phyloP scores from a whole-genome alignment of 1,284 basidiomycete genomes.

The Boletus sp. region DNA sequence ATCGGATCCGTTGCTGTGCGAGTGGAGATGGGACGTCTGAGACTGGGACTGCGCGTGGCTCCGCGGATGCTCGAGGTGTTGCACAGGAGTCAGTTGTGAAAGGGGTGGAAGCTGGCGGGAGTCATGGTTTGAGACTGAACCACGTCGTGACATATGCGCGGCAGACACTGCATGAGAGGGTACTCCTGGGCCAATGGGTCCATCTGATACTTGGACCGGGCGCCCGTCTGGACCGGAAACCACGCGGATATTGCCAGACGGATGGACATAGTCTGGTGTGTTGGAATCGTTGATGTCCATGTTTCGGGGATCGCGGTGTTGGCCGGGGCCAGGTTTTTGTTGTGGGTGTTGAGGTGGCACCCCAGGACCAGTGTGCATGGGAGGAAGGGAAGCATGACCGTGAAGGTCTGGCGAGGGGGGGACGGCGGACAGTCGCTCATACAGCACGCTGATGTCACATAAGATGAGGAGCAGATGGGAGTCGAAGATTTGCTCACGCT shows the following conservation, averaged over 20 bases:
- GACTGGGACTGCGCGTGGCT: slow-evolving; percentile 39
- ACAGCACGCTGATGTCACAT: slow-evolving; percentile 55
- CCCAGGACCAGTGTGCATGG: slow-evolving; percentile 35
- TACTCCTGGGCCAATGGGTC: slow-evolving; percentile 38
- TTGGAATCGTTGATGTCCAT: slow-evolving; percentile 43
- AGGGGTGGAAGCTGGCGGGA: slow-evolving; percentile 48
- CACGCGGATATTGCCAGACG: slow-evolving; percentile 43
- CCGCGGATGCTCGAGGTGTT: slow-evolving; percentile 38
- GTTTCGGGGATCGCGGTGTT: slow-evolving; percentile 41
- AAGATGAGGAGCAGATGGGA: slow-evolving; percentile 21
- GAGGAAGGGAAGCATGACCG: slow-evolving; percentile 39
- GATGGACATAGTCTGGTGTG: slow-evolving; percentile 43
- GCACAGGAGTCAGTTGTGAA: slow-evolving; percentile 42
- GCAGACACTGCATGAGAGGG: slow-evolving; percentile 38
- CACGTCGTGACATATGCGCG: slow-evolving; percentile 34
- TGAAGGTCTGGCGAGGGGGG: slow-evolving; percentile 51
- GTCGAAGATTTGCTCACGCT: slow-evolving; percentile 59
- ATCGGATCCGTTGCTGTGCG: slow-evolving; percentile 34
- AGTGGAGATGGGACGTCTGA: slow-evolving; percentile 34
- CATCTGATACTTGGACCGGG: slow-evolving; percentile 44
- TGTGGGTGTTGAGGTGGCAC: slow-evolving; percentile 34
- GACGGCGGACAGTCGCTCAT: slow-evolving; percentile 65
- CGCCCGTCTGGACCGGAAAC: slow-evolving; percentile 44
- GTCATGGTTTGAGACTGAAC: slow-evolving; percentile 40
- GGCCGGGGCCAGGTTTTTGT: slow-evolving; percentile 33